phyloP scores from a whole-genome alignment of 129 eudicot genomes.

The Calendula officinalis region DNA sequence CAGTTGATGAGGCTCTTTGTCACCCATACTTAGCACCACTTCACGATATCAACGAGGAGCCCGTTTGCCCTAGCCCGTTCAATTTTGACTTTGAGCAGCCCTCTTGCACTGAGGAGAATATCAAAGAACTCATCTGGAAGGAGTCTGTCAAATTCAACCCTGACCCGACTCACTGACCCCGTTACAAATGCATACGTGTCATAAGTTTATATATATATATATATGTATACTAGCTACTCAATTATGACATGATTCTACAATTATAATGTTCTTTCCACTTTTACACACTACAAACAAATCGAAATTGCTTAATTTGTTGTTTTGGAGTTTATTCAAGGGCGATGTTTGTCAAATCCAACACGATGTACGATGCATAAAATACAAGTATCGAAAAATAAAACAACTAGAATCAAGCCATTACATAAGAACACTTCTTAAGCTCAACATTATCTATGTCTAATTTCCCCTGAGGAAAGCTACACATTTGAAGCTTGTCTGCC shows the following conservation, averaged over 20 bases:
- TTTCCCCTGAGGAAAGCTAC: conserved; percentile 52
- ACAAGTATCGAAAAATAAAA: neutral
- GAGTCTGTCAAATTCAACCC: conserved; percentile 18
- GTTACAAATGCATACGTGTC: neutral
- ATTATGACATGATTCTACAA: conserved; percentile 5
- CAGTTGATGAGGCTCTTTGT: conserved; percentile 23
- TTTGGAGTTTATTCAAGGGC: neutral
- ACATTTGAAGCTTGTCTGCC: conserved; percentile 42
- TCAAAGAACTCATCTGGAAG: conserved; percentile 18
- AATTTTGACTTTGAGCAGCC: conserved; percentile 23
- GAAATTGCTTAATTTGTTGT: no score
- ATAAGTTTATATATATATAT: neutral
- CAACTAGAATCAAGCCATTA: conserved; percentile 9
- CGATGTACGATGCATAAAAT: conserved; percentile 16
- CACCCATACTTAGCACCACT: conserved; percentile 24
- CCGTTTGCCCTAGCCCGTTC: conserved; percentile 18
- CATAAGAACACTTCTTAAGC: conserved; percentile 44
- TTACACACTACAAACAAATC: no score
- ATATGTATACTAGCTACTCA: conserved; percentile 5
- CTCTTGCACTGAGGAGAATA: conserved; percentile 23
- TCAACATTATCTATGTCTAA: conserved; percentile 42
- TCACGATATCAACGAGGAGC: conserved; percentile 28
- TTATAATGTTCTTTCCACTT: conserved; percentile 3
- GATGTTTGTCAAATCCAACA: neutral
- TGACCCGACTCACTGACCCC: conserved; percentile 3